Percentiles rank a stretch among this genome's conserved stretches.
Conservation (phyloP, 179 eudicot genomes). For the Silene noctiflora region DNA sequence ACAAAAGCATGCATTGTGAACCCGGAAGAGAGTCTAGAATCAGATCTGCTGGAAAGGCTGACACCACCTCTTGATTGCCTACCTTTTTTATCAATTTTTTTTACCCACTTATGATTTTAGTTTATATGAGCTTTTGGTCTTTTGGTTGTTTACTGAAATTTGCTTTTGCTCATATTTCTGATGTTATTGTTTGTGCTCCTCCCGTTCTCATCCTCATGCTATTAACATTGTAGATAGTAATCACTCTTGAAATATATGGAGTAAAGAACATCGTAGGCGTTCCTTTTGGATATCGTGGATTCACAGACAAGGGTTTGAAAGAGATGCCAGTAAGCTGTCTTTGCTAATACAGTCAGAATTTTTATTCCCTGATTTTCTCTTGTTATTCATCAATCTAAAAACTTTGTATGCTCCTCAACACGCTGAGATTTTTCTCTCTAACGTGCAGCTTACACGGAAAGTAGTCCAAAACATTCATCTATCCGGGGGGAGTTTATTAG, state of each 20-base stretch:
- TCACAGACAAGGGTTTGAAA: slow-evolving; percentile 55
- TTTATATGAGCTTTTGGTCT: background rate
- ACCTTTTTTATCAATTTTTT: background rate
- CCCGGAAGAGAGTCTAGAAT: background rate
- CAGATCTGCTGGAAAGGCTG: background rate
- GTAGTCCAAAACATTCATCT: slow-evolving; percentile 94
- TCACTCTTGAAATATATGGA: slow-evolving; percentile 97
- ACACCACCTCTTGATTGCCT: background rate
- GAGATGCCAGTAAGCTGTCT: slow-evolving; percentile 78
- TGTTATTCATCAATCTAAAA: slow-evolving; percentile 13
- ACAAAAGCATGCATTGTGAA: background rate
- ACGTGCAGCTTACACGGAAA: slow-evolving; percentile 67
- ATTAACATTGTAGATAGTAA: slow-evolving; percentile 62
- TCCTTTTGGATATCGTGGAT: slow-evolving; percentile 98
- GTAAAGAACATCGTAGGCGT: slow-evolving; percentile 89
- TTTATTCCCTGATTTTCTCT: background rate
- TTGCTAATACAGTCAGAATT: background rate
- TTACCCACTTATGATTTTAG: background rate
- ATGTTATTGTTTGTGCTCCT: slow-evolving; percentile 1
- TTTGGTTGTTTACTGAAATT: background rate
- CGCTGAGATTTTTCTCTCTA: slow-evolving; percentile 3
- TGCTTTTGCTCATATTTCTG: background rate
- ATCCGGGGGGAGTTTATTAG: slow-evolving; percentile 93
- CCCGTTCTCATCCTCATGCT: background rate
- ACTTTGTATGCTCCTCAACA: background rate